A percentile compares a stretch with the other conserved stretches of the same genome.
Evolutionary conservation across 257 asterid species (phyloP).

Genomic region (Ballota nigra): DNA sequence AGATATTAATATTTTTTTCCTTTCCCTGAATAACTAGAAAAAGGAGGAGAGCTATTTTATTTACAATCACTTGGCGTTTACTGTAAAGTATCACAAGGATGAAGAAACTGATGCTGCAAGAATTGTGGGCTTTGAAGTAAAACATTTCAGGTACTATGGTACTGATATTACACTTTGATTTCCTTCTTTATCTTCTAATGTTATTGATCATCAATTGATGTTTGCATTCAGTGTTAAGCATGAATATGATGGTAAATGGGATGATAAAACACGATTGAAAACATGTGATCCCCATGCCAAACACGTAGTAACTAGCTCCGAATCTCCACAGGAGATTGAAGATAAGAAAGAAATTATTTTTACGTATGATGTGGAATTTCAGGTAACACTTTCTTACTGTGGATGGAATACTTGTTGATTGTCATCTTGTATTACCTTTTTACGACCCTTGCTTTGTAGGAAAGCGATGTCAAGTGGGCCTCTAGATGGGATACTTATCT

Average conservation of each 20-base stretch:
- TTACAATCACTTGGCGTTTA: slow-evolving; percentile 75
- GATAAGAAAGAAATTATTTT: slow-evolving; percentile 75
- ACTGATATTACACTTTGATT: slow-evolving; percentile 1
- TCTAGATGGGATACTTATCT: slow-evolving; percentile 96
- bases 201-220: slow-evolving; percentile 18
- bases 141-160: slow-evolving; percentile 57
- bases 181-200: slow-evolving; percentile 12
- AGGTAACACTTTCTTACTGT: slow-evolving; percentile 38
- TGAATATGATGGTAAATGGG: slow-evolving; percentile 73
- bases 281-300: slow-evolving; percentile 88
- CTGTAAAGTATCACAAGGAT: slow-evolving; percentile 79
- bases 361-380: slow-evolving; percentile 88
- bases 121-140: slow-evolving; percentile 87
- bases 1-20: slow-evolving; percentile 23
- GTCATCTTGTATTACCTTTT: background rate
- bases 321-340: slow-evolving; percentile 78
- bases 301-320: slow-evolving; percentile 62
- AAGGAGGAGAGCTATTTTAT: slow-evolving; percentile 73
- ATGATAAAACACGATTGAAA: slow-evolving; percentile 50
- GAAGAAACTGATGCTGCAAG: slow-evolving; percentile 69
- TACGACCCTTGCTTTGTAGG: slow-evolving; percentile 44
- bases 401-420: background rate
- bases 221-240: slow-evolving; percentile 64
- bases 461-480: slow-evolving; percentile 92
- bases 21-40: slow-evolving; percentile 38